Conservation (phyloP, 2,329 filamentous ascomycete genomes). For the Lachnellula arida region DNA sequence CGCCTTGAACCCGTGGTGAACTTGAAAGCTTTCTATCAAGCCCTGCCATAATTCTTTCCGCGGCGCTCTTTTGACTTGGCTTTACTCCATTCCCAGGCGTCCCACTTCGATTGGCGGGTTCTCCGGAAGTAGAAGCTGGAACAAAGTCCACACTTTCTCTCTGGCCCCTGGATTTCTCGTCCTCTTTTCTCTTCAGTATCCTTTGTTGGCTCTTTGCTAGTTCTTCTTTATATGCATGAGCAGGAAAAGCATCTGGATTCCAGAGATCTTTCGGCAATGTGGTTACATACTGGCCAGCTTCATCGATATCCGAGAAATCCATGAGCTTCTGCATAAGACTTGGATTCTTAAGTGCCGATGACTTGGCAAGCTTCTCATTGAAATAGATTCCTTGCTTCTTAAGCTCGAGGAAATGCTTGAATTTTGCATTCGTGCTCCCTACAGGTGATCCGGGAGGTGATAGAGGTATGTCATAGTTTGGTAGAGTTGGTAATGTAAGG, state of each 20-base stretch:
- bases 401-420: conserved; percentile 69
- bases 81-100: conserved; percentile 18
- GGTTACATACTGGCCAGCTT: conserved; percentile 60
- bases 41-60: conserved; percentile 33
- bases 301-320: conserved; percentile 57
- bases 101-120: conserved; percentile 21
- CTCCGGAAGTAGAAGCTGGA: conserved; percentile 21
- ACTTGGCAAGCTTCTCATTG: conserved; percentile 66
- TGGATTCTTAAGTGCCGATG: conserved; percentile 66
- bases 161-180: conserved; percentile 28
- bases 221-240: conserved; percentile 47
- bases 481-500: conserved; percentile 67
- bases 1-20: conserved; percentile 29
- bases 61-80: conserved; percentile 26
- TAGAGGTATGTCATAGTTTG: conserved; percentile 69
- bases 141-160: conserved; percentile 32
- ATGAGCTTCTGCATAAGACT: conserved; percentile 67
- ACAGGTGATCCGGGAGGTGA: conserved; percentile 63
- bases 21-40: conserved; percentile 29
- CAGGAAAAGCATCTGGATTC: conserved; percentile 53
- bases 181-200: conserved; percentile 28
- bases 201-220: conserved; percentile 44
- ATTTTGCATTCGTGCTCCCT: conserved; percentile 55
- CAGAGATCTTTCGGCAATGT: conserved; percentile 53
- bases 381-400: conserved; percentile 76